Evolutionary conservation across 2,329 filamentous ascomycete genomes (phyloP).

Genomic region (Apiospora hydei): DNA sequence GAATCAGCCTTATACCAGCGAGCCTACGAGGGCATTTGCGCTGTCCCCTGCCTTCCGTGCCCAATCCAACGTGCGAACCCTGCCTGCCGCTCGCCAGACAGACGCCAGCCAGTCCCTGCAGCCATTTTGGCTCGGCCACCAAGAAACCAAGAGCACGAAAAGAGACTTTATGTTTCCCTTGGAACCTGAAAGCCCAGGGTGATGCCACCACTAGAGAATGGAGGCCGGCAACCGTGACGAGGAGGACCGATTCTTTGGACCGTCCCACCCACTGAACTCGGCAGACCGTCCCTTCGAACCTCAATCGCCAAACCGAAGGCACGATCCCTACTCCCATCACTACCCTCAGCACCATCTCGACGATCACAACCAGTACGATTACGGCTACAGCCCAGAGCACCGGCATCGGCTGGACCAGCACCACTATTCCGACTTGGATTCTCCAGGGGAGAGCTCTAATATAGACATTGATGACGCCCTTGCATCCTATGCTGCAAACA

Average conservation of each 20-base stretch:
- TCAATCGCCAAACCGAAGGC: conserved; percentile 36
- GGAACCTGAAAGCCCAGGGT: conserved; percentile 37
- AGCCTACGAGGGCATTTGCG: conserved; percentile 2
- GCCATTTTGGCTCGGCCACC: conserved; percentile 17
- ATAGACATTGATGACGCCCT: conserved; percentile 29
- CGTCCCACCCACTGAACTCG: conserved; percentile 32
- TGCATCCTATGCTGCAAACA: conserved; percentile 47
- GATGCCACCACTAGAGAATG: conserved; percentile 53
- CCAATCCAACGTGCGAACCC: conserved; percentile 19
- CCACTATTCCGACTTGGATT: conserved; percentile 18
- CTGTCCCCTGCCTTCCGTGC: conserved; percentile 20
- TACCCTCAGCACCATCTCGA: conserved; percentile 30
- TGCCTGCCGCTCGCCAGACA: conserved; percentile 14
- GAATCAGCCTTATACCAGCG: conserved; percentile 16
- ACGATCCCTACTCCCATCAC: conserved; percentile 34
- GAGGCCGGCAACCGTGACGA: conserved; percentile 54
- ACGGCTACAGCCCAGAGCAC: conserved; percentile 31
- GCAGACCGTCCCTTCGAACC: conserved; percentile 42
- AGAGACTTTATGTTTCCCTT: conserved; percentile 24
- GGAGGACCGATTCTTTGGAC: conserved; percentile 47
- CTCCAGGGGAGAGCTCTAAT: conserved; percentile 15
- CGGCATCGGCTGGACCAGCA: conserved; percentile 23
- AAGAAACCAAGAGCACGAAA: not conserved
- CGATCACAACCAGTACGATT: conserved; percentile 34
- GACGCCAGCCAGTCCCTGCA: conserved; percentile 21